phyloP scores from a whole-genome alignment of 371 early-diverging fungal genomes.

The Mortierella sp. region DNA sequence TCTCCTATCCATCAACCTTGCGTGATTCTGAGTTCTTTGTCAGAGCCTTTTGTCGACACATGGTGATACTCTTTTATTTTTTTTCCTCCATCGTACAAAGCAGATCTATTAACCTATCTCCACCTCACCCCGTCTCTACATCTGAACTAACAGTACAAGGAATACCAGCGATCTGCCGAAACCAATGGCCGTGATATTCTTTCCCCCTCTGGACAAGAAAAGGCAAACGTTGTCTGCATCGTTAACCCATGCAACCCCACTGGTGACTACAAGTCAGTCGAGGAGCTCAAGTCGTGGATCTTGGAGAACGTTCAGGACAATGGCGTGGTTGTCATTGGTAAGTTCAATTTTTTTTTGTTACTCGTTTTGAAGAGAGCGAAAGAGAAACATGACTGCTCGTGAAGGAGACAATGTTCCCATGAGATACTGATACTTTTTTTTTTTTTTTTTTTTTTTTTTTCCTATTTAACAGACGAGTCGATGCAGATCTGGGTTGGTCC shows the following conservation, averaged over 20 bases:
- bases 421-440: neutral
- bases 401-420: no score
- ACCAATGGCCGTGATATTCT: conserved; percentile 75
- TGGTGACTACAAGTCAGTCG: conserved; percentile 80
- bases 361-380: no score
- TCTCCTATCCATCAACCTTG: no score
- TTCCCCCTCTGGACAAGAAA: conserved; percentile 58
- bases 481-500: conserved; percentile 90
- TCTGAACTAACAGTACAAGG: conserved; percentile 72
- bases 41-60: neutral
- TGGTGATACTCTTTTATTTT: neutral
- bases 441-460: no score
- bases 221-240: conserved; percentile 74
- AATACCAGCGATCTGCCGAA: conserved; percentile 85
- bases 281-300: conserved; percentile 77
- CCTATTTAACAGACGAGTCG: conserved; percentile 74
- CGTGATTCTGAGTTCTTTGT: no score
- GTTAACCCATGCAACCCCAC: conserved; percentile 93
- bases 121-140: neutral
- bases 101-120: neutral
- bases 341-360: conserved; percentile 12
- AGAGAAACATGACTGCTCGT: no score
- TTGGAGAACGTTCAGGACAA: conserved; percentile 68
- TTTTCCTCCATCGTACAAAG: neutral
- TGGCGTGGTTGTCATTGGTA: conserved; percentile 80